Base-by-base conservation (phyloP, 805 yeast species). In the Cephaloascus albidus region DNA sequence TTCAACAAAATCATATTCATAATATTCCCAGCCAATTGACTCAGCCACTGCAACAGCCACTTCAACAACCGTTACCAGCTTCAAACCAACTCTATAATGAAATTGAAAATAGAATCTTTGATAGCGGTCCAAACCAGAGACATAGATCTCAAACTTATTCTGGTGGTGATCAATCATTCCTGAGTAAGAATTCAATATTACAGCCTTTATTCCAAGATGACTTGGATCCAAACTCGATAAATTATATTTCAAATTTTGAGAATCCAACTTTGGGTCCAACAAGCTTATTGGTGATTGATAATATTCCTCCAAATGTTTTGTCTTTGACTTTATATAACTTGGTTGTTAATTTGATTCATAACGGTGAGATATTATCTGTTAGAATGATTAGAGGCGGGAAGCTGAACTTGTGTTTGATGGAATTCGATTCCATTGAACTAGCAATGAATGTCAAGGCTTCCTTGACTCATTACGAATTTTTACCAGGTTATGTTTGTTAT, bases 401-500 rank as follows among this genome's bases (percentile, higher is more conserved):
- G 1, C 10, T 12, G 10, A 62, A 68, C 18, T 56, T 60, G 23
- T 85, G 81, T 2, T 66, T 88, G 41, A 81, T 85, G 18, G 93
- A 85, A 56, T 89, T 85, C 57, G 71, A 73, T 3, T 64, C 73
- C 20, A 60, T 83, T 4, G 95, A 86, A 38, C 65, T 77, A 26
- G 95, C 98, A 6, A 77, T 85, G 69, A 73, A 70, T 36, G 87
- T 96, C 38, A 79, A 81, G 52, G 83, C 85, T 14, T 76, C 70
- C 37, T 72, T 89, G 52, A 86, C 84, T 52, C 94, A 88, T 45
- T 78, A 81, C 46, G 96, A 90, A 52, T 68, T 90, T 32, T 74
- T 79, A 44, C 85, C 90, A 2, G 95, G 95, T 3, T 69, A 75
- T 19, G 76, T 82, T 15, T 76, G 93, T 54, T 65, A 76, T 32